Evolutionary conservation across 78 protist genomes (phyloP), one percentile per base, ranked within the genome.

Genomic region (Tieghemostelium lacteum): DNA sequence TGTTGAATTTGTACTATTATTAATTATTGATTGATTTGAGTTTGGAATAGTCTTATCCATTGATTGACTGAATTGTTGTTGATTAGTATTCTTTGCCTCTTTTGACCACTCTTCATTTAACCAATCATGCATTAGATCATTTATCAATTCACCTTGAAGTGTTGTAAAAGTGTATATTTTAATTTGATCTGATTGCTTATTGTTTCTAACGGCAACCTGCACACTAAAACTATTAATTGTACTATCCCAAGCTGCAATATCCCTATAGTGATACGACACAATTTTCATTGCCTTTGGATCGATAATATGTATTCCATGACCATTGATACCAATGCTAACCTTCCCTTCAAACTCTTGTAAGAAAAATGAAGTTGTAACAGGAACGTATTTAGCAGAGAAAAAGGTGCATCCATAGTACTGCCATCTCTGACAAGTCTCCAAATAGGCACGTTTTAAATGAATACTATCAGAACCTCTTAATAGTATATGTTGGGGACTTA

Each of bases 271-370:
- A 58, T 83, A 60, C 22, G 91, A 83, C 5, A 83, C 78, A 26
- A 83, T 83, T 69, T 83, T 83, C 91, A 83, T 83, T 26, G 29
- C 78, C n/a, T 58, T 83, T 69, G 91, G 91, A 70, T 83, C 91
- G 5, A 83, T 83, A 36, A 83, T 83, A 69, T 83, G 91, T 3
- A 83, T 26, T 42, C 91, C 77, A 71, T 50, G 28, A 31, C 77
- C 72, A 83, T 83, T 83, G 50, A 83, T 42, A 58, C 91, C 91
- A 2, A 83, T 40, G 29, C 70, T 36, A 29, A 83, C 91, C 42
- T 58, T 66, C 16, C 91, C 91, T 83, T 83, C 71, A 83, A 69
- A 83, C 22, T 83, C 91, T 83, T 83, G 91, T 0, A 42, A 31
- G 61, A 83, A 83, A 42, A 83, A 83, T 6, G 91, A 83, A 3